Conservation (phyloP, 73 alveolate species). For the Strombidium stylifer region DNA sequence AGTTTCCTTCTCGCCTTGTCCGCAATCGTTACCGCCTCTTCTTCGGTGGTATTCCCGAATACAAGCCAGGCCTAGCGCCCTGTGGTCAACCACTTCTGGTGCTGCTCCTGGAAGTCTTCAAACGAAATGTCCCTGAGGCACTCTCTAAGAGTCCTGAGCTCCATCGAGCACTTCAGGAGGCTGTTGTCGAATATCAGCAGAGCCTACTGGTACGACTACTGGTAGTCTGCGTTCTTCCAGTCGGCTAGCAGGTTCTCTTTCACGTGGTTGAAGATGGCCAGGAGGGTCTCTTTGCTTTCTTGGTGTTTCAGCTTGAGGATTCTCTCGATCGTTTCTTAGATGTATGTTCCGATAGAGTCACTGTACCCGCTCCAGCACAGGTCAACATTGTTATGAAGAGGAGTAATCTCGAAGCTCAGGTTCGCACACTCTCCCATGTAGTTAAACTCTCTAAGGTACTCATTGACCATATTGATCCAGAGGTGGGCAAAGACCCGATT, state of each 20-base stretch:
- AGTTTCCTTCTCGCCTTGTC: too few species aligned
- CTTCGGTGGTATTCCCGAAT: too few species aligned
- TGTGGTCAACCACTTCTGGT: too few species aligned
- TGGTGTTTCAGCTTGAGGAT: too few species aligned
- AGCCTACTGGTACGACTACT: slow-evolving; percentile 33
- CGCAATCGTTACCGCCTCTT: too few species aligned
- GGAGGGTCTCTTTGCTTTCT: too few species aligned
- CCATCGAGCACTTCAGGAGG: too few species aligned
- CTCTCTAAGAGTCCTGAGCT: too few species aligned
- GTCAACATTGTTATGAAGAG: slow-evolving; percentile 1
- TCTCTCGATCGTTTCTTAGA: background rate
- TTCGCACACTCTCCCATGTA: slow-evolving; percentile 68
- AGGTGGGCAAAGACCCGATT: slow-evolving; percentile 41
- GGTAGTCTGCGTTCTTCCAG: slow-evolving; percentile 45
- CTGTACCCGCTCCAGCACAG: background rate
- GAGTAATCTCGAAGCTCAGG: background rate
- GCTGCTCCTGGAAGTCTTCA: too few species aligned
- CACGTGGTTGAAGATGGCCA: slow-evolving; percentile 22
- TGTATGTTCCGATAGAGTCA: background rate
- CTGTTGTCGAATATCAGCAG: slow-evolving; percentile 20
- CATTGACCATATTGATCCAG: slow-evolving; percentile 42
- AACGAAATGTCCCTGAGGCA: too few species aligned
- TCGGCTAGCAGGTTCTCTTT: slow-evolving; percentile 44
- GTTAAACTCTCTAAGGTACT: slow-evolving; percentile 67
- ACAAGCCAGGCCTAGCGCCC: too few species aligned